Evolutionary conservation across 2,329 filamentous ascomycete species (phyloP).

Genomic region (Chaetomium sp.): DNA sequence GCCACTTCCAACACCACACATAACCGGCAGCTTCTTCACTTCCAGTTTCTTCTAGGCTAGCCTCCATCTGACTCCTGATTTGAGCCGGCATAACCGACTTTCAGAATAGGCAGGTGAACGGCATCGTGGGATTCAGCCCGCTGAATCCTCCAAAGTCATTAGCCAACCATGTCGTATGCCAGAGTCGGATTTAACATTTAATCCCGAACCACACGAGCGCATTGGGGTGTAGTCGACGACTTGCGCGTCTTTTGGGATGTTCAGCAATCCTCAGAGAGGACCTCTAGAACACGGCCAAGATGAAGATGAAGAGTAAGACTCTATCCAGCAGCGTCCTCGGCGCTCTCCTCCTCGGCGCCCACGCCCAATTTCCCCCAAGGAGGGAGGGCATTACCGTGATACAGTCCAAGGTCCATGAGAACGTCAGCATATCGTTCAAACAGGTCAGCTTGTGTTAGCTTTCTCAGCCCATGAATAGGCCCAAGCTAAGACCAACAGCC

Average conservation of each 20-base stretch:
- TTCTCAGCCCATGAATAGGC: not conserved
- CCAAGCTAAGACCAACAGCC: slow-evolving; percentile 41
- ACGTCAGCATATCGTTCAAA: slow-evolving; percentile 63
- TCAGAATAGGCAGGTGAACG: slow-evolving; percentile 12
- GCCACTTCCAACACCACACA: not conserved
- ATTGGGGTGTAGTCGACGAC: not conserved
- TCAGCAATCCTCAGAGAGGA: not conserved
- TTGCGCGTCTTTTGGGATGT: not conserved
- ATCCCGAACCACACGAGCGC: not conserved
- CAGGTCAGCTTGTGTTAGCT: slow-evolving; percentile 41
- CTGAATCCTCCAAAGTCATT: too few relatives aligned
- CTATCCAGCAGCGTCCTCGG: not conserved
- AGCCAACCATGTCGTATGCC: too few relatives aligned
- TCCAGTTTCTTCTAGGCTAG: not conserved
- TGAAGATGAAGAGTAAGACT: not conserved
- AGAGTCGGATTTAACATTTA: not conserved
- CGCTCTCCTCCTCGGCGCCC: not conserved
- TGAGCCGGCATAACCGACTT: not conserved
- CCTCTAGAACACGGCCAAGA: not conserved
- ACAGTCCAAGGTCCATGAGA: slow-evolving; percentile 57
- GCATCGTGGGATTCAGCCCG: too few relatives aligned
- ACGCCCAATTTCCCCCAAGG: slow-evolving; percentile 34
- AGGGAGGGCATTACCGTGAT: slow-evolving; percentile 47
- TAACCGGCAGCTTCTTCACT: not conserved
- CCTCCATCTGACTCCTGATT: not conserved